Evolutionary conservation across 768 basidiomycete genomes (phyloP).

Genomic region (Suillus subaureus): DNA sequence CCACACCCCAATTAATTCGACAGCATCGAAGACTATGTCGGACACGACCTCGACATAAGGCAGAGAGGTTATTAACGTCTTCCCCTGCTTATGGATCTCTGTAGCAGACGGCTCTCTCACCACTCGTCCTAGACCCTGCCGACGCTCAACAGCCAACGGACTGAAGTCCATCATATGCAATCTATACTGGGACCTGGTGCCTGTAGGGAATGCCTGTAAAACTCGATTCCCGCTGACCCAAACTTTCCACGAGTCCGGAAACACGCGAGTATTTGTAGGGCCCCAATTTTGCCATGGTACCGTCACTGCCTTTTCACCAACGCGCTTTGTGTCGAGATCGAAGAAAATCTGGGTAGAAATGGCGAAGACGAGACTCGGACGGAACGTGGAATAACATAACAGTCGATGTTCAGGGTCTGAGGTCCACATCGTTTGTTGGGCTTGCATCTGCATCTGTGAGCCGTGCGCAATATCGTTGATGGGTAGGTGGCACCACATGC

Average conservation of each 20-base stretch:
- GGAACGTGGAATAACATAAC: background rate
- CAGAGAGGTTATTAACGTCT: conserved; percentile 1
- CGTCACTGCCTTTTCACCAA: background rate
- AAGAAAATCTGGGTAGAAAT: background rate
- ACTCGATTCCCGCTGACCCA: background rate
- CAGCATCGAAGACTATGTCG: background rate
- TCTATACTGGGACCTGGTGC: background rate
- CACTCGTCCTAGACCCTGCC: conserved; percentile 2
- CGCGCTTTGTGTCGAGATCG: background rate
- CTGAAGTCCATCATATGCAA: conserved; percentile 1
- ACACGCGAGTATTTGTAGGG: conserved; percentile 6
- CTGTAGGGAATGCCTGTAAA: background rate
- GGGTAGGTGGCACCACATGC: background rate
- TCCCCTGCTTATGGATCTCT: background rate
- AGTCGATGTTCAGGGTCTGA: conserved; percentile 3
- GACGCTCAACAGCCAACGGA: background rate
- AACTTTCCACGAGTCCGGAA: background rate
- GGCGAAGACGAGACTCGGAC: background rate
- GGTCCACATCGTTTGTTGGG: background rate
- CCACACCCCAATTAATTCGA: background rate
- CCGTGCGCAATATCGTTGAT: background rate
- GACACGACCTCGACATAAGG: conserved; percentile 5
- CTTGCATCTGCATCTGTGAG: background rate
- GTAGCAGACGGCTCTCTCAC: background rate
- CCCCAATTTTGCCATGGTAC: conserved; percentile 12